phyloP scores from a whole-genome alignment of 495 filamentous ascomycete genomes.

The Darksidea phi region DNA sequence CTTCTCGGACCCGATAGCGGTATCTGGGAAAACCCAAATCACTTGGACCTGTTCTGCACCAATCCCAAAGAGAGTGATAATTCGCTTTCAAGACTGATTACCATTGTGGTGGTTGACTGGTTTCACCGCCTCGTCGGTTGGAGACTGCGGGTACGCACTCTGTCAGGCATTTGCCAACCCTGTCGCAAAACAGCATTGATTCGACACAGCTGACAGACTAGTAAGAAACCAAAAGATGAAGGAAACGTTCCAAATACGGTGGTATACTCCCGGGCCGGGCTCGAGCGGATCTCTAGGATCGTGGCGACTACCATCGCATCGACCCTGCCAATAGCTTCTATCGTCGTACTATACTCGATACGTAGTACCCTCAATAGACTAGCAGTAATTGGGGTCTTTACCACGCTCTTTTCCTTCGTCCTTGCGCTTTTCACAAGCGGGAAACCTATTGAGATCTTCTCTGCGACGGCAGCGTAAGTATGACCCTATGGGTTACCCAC shows the following conservation, averaged over 20 bases:
- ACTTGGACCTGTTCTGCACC: not conserved
- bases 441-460: constrained; percentile 15
- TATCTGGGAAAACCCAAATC: constrained; percentile 6
- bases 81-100: not conserved
- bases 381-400: constrained; percentile 5
- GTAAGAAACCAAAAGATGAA: not conserved
- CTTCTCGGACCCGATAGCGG: constrained; percentile 9
- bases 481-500: not conserved
- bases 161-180: not conserved
- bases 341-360: constrained; percentile 13
- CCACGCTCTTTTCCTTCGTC: constrained; percentile 3
- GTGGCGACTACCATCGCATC: not conserved
- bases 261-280: not conserved
- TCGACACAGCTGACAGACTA: no score
- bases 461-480: constrained; percentile 19
- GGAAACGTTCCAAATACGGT: not conserved
- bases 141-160: not conserved
- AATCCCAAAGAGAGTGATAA: not conserved
- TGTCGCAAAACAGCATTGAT: no score
- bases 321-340: constrained; percentile 6
- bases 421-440: constrained; percentile 9
- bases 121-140: constrained; percentile 4
- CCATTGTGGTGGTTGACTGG: not conserved
- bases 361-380: constrained; percentile 4
- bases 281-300: not conserved